Evolutionary conservation across 768 basidiomycete genomes (phyloP), one percentile per base, ranked within the genome.

Genomic region (Amylocystis lapponica): DNA sequence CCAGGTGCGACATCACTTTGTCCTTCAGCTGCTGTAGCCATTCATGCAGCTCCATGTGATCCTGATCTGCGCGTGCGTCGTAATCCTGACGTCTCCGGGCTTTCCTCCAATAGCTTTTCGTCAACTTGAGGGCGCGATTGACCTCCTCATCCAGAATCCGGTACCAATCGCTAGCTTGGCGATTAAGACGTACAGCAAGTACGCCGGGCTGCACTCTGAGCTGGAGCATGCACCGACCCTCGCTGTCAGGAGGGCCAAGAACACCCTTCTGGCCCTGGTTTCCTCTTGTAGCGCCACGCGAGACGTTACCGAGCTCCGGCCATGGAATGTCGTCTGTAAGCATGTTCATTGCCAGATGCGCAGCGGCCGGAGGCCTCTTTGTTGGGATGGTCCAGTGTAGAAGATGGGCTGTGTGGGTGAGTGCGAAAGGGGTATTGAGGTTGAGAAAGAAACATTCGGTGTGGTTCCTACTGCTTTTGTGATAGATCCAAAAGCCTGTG

Each of bases 1-100:
- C 86, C 34, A 89, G 72, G 64, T 89, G 85, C 36, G 85, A 84
- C 86, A 89, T 89, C 39, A 83, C 86, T 63, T 87, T 89, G 64
- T 89, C 86, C 62, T 89, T 89, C 53, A 89, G 70, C 60, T 88
- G 86, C 54, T 89, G 86, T 2, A 89, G 66, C 86, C 86, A 89
- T 58, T 89, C 86, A 54, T 89, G 86, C 17, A 89, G 66, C 58
- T 89, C 86, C 86, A 89, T 89, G 56, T 89, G 86, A 58, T 89
- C 86, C 59, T 87, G 86, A 68, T 89, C 86, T 1, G 86, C 86
- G 37, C 82, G 78, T 39, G 83, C 79, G 58, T 89, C 84, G 64
- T 85, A 89, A 66, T 88, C 86, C 64, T 89, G 86, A 48, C 86
- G 78, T 64, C 86, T 80, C 74, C 60, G 51, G 3, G 64, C 66